A percentile compares a stretch with the other conserved stretches of the same genome.
Evolutionary conservation across 2,329 filamentous ascomycete species (phyloP).

Genomic region (Cylindrodendrum hubeiense): DNA sequence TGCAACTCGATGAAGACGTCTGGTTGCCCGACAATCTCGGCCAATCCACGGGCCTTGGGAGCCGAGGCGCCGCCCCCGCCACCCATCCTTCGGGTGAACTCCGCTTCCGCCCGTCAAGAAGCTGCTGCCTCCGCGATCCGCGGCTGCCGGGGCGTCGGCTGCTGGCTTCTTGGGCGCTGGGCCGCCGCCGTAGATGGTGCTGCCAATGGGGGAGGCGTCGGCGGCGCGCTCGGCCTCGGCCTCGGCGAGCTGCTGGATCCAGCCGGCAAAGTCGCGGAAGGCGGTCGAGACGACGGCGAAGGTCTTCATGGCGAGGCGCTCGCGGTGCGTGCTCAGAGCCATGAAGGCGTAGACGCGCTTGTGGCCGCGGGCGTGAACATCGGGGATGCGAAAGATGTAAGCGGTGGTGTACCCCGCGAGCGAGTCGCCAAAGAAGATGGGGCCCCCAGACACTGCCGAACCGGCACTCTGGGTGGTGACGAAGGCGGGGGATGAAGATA

Average conservation of each 20-base stretch:
- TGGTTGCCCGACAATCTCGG: slow-evolving; percentile 74
- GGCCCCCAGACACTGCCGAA: slow-evolving; percentile 70
- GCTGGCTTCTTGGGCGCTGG: slow-evolving; percentile 44
- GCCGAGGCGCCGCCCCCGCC: slow-evolving; percentile 67
- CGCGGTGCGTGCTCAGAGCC: slow-evolving; percentile 74
- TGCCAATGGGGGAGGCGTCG: slow-evolving; percentile 57
- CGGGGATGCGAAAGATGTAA: slow-evolving; percentile 77
- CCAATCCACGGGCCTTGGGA: slow-evolving; percentile 70
- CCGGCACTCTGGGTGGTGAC: slow-evolving; percentile 67
- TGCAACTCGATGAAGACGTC: slow-evolving; percentile 79
- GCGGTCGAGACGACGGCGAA: slow-evolving; percentile 72
- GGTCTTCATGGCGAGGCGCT: slow-evolving; percentile 74
- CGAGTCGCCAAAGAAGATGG: slow-evolving; percentile 77
- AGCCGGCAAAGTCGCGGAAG: slow-evolving; percentile 73
- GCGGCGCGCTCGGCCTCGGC: slow-evolving; percentile 69
- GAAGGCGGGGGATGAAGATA: slow-evolving; percentile 59
- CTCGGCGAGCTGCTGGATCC: slow-evolving; percentile 75
- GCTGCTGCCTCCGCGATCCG: slow-evolving; percentile 62
- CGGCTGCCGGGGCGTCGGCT: slow-evolving; percentile 48
- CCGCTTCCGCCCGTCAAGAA: slow-evolving; percentile 69
- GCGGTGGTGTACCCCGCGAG: slow-evolving; percentile 76
- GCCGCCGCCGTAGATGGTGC: slow-evolving; percentile 54
- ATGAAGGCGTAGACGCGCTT: slow-evolving; percentile 78
- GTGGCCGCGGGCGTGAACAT: slow-evolving; percentile 75
- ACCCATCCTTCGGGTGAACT: slow-evolving; percentile 69